Base-by-base conservation (phyloP, 768 basidiomycete species). In the Brasilioporus rufonigricans region DNA sequence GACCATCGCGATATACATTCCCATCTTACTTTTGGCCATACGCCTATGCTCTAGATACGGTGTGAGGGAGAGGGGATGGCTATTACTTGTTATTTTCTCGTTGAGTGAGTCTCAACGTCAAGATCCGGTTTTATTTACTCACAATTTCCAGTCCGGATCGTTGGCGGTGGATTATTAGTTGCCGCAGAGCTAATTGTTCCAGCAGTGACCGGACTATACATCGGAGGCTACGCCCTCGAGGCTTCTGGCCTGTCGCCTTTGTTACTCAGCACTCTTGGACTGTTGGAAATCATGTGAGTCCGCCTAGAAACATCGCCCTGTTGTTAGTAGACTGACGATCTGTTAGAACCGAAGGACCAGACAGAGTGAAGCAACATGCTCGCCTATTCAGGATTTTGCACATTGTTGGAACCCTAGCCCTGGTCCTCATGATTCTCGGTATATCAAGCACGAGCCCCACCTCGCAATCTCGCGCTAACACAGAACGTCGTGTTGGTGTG, bases 11-110 rank as follows among this genome's bases (percentile, higher is more conserved):
- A 79, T 84, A 56, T 89, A 87, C 67, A 63, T 78, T 27, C 87
- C 85, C 26, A 66, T 87, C 61, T 66, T 80, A 21, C 56, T 73
- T 48, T 49, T 84, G 35, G 74, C 81, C 1, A 29, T 78, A 45
- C 65, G 76, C 39, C 67, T 86, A 44, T 69, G 77, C 45, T 62
- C 76, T 47, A 80, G 76, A 31, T 83, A 87, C 74, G 81, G 86
- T 60, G 68, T 80, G 53, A 74, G 77, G 40, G 79, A 84, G 66
- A 81, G 77, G 29, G 87, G 84, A 55, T 89, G 85, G 85, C 67
- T 87, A n/a, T 80, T 81, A 58, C 74, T 88, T n/a, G 74, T 80
- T 43, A 69, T 85, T 13, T 86, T 89, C 57, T 77, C 84, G 12
- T 57, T 79, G 41, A 68, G 86, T 85, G 57, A 65, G 82, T 73